Conservation (phyloP, 768 basidiomycete genomes). For the Chalciporus chontae region DNA sequence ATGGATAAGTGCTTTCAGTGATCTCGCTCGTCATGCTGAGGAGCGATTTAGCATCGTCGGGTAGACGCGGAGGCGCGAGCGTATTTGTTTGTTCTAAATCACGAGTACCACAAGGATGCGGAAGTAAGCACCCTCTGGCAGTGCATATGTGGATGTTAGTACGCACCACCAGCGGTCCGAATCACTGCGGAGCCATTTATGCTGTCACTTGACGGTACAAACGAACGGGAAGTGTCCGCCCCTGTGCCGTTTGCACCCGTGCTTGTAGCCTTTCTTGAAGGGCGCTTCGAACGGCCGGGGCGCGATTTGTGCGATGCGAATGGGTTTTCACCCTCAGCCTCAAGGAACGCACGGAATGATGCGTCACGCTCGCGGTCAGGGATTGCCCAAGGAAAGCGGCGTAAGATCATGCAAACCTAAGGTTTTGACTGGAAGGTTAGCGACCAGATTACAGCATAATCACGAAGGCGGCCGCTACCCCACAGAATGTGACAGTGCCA, state of each 20-base stretch:
- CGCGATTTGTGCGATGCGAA: constrained; percentile 30
- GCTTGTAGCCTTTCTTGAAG: constrained; percentile 6
- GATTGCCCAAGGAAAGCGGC: constrained; percentile 98
- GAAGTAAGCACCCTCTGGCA: constrained; percentile 12
- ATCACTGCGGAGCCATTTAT: constrained; percentile 3
- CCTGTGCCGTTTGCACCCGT: background rate
- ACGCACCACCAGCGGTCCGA: constrained; percentile 22
- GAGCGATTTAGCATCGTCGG: constrained; percentile 27
- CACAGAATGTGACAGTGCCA: background rate
- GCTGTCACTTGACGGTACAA: constrained; percentile 2
- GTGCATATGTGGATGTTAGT: background rate
- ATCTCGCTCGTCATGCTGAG: constrained; percentile 27
- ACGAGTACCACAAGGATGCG: background rate
- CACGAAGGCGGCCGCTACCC: background rate
- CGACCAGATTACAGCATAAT: constrained; percentile 1
- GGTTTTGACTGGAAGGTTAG: constrained; percentile 7
- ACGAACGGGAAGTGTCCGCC: background rate
- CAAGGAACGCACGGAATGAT: constrained; percentile 87
- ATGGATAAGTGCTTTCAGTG: constrained; percentile 27
- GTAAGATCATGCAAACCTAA: constrained; percentile 83
- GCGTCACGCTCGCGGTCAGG: constrained; percentile 93
- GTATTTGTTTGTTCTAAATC: constrained; percentile 14
- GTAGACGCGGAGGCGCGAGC: constrained; percentile 15
- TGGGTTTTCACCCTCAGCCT: constrained; percentile 84
- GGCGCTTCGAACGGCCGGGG: constrained; percentile 8